Evolutionary conservation across 116 monocot genomes (phyloP).

Genomic region (Dioscorea cayenensis): DNA sequence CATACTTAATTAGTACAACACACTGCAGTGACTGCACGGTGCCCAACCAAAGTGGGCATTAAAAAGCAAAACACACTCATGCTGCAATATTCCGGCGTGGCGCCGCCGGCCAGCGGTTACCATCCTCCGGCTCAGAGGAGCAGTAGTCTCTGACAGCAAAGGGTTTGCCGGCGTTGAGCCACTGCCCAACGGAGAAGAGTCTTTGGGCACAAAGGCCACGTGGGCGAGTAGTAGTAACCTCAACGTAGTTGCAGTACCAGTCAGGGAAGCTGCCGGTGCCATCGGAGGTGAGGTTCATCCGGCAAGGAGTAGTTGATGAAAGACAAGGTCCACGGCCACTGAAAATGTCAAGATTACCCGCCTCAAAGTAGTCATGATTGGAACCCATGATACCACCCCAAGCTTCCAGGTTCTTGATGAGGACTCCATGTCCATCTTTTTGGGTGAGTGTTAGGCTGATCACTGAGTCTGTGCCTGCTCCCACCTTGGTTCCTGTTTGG

Average conservation of each 20-base stretch:
- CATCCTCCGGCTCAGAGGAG: constrained; percentile 1
- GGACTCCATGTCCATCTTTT: constrained; percentile 29
- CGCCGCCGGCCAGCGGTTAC: neutral
- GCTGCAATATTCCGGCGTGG: no score
- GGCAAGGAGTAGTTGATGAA: constrained; percentile 25
- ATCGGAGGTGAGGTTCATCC: constrained; percentile 58
- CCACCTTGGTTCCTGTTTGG: constrained; percentile 52
- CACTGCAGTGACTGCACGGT: no score
- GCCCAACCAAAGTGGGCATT: no score
- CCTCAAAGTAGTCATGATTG: constrained; percentile 70
- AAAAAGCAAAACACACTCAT: no score
- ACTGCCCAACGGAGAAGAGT: constrained; percentile 71
- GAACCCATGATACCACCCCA: constrained; percentile 67
- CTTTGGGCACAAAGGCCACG: constrained; percentile 49
- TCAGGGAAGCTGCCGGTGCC: constrained; percentile 51
- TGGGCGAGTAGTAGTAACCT: constrained; percentile 70
- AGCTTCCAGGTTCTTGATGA: constrained; percentile 41
- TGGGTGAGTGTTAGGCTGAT: constrained; percentile 42
- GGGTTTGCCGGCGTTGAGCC: constrained; percentile 60
- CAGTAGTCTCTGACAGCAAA: constrained; percentile 40
- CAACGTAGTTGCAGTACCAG: constrained; percentile 85
- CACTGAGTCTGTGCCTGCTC: constrained; percentile 72
- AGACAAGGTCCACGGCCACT: constrained; percentile 62
- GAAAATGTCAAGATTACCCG: constrained; percentile 71
- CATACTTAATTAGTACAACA: no score